Conservation (phyloP, 495 filamentous ascomycete genomes). For the Penicillium steckii region DNA sequence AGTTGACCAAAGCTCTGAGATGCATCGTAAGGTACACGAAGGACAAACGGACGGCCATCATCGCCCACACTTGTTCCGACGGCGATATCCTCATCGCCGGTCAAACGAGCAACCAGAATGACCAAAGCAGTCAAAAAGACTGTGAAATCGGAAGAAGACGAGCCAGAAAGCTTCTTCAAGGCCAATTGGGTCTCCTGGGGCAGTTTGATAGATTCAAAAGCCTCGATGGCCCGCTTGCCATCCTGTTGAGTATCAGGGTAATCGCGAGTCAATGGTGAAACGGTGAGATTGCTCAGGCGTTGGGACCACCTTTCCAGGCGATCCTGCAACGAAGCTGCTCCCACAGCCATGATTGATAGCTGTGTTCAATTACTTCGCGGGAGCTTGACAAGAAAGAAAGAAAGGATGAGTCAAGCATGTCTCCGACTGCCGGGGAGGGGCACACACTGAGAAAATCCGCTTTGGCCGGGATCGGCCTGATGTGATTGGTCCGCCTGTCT, state of each 20-base stretch:
- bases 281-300: conserved; percentile 47
- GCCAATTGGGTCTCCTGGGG: conserved; percentile 36
- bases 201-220: conserved; percentile 45
- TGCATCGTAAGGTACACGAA: conserved; percentile 40
- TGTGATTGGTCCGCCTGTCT: conserved; percentile 17
- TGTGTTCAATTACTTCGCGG: conserved; percentile 11
- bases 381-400: conserved; percentile 8
- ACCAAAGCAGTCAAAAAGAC: conserved; percentile 48
- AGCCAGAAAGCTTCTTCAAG: conserved; percentile 41
- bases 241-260: conserved; percentile 45
- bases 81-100: conserved; percentile 54
- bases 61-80: conserved; percentile 45
- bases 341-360: conserved; percentile 40
- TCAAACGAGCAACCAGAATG: conserved; percentile 47
- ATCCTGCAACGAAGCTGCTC: conserved; percentile 35
- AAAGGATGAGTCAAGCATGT: conserved; percentile 23
- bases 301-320: conserved; percentile 51
- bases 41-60: conserved; percentile 49
- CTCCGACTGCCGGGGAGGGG: conserved; percentile 11
- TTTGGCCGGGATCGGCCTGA: conserved; percentile 18
- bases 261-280: conserved; percentile 50
- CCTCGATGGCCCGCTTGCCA: conserved; percentile 45
- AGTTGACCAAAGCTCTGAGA: conserved; percentile 43
- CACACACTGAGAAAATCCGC: conserved; percentile 25
- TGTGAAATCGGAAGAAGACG: conserved; percentile 42